Base-by-base conservation (phyloP, 2,329 filamentous ascomycete genomes). In the Trichoderma gracile region DNA sequence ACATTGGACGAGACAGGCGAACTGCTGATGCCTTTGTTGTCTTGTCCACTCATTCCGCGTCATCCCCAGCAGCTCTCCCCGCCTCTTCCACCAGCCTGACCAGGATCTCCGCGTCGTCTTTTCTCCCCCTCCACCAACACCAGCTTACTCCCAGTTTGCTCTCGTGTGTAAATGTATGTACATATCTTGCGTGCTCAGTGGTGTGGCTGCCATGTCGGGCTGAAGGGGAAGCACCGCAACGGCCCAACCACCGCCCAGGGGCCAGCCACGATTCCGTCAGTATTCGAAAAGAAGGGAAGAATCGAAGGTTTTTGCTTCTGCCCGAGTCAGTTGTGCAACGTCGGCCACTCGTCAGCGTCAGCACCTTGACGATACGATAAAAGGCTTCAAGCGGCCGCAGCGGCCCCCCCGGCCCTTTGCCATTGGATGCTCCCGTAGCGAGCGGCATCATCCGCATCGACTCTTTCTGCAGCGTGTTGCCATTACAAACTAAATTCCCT, bases 361-460 rank as follows among this genome's bases (percentile, higher is more conserved):
- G 42, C 40, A 47, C 42, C 45, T 46, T 19, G 27, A 27, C 45
- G 17, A 50, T n/a, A 15, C 25, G 42, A 40, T 15, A 23, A 42
- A 62, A 40, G 7, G 7, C 50, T 54, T 30, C 38, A 23, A 45
- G 17, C 58, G 54, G 40, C 54, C 19, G 23, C 21, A n/a, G 23
- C 53, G 46, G 46, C 33, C 57, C 57, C 21, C 10, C 17, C 53
- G 46, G 46, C 33, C 57, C 57, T 50, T 42, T n/a, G 58, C 30
- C 30, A 33, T 33, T 33, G 33, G 49, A 46, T 55, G 50, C 47
- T 63, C 60, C 60, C 60, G 52, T 55, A 30, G 27, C 19, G 47
- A 30, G 27, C 19, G 47, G 60, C 50, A 21, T 46, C 23, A 55
- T 54, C 60, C 60, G 47, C 50, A 30, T 42, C 30, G 30, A 42